phyloP scores from a whole-genome alignment of 345 rosid genomes.

The Lagerstroemia speciosa region DNA sequence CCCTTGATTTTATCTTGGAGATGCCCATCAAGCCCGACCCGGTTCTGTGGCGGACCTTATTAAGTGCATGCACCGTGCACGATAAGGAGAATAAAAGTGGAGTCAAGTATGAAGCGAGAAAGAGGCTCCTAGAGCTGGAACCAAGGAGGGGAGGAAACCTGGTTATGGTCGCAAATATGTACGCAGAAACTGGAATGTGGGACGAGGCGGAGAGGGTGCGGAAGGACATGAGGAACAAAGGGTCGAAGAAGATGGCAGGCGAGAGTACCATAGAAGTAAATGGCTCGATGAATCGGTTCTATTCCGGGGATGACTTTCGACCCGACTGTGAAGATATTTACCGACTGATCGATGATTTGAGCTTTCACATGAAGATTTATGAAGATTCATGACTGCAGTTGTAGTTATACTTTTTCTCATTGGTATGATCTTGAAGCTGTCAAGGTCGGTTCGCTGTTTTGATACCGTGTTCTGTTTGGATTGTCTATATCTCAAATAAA shows the following conservation, averaged over 20 bases:
- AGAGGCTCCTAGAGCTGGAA: constrained; percentile 58
- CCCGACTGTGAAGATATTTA: constrained; percentile 23
- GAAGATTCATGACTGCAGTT: not conserved
- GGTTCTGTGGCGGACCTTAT: constrained; percentile 61
- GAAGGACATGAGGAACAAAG: constrained; percentile 41
- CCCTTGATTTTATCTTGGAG: constrained; percentile 36
- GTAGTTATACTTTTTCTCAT: not conserved
- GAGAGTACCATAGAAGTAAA: constrained; percentile 58
- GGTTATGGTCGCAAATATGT: constrained; percentile 67
- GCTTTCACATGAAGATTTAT: constrained; percentile 34
- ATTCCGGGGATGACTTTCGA: constrained; percentile 48
- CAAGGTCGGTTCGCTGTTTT: not conserved
- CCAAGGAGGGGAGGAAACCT: constrained; percentile 69
- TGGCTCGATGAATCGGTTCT: constrained; percentile 50
- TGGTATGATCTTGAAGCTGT: not conserved
- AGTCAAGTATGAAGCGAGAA: constrained; percentile 38
- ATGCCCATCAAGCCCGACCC: constrained; percentile 57
- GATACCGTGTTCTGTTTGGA: not conserved
- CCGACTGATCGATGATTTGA: constrained; percentile 34
- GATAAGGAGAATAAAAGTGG: constrained; percentile 29
- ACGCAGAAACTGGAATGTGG: constrained; percentile 78
- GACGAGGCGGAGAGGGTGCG: constrained; percentile 54
- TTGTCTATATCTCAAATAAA: not conserved
- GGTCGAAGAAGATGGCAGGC: constrained; percentile 57
- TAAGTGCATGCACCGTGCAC: constrained; percentile 52